Base-by-base conservation (phyloP, 139 green algal genomes). In the Axilococcus clingmanii region DNA sequence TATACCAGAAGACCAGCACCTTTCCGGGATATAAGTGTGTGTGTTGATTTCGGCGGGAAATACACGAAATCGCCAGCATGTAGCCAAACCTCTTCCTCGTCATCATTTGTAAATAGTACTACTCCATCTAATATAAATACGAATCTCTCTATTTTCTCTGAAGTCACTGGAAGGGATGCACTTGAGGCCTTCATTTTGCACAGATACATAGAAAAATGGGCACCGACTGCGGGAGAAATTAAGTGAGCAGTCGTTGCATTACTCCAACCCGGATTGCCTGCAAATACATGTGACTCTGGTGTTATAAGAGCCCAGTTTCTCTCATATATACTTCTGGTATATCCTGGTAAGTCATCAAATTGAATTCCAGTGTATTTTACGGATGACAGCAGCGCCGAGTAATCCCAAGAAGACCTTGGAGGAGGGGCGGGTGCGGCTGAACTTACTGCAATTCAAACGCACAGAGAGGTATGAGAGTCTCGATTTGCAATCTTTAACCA, bases 201-300 rank as follows among this genome's bases (percentile, higher is more conserved):
- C 15, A 96, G 59, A 33, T 74, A 84, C 87, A 96, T 95, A 2
- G 65, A 63, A 53, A 96, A 96, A 59, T 91, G 74, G n/a, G 88
- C 76, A 16, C 80, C 79, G 3, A 74, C 77, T 8, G 71, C 78
- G 1, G 77, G 75, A 0, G 85, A 87, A 11, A 95, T 78, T 19
- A 95, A 44, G 51, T 94, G 78, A 1, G 82, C 76, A 15, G 78
- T 88, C 7, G 67, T 24, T 2, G 77, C 61, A n/a, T 48, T 44
- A 11, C 31, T 29, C 57, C 57, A 71, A 4, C 35, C 25, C 11
- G 57, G 57, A 48, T 69, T 69, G 25, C 27, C 45, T n/a, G 44
- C 36, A 41, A 66, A 94, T 0, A 96, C 88, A 5, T 81, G 69
- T 40, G 61, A 85, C 54, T 96, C 88, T 0, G 85, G 82, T 5